A percentile compares a stretch with the other conserved stretches of the same genome.
phyloP scores from a whole-genome alignment of 495 filamentous ascomycete genomes.

The Trichoderma reesei region DNA sequence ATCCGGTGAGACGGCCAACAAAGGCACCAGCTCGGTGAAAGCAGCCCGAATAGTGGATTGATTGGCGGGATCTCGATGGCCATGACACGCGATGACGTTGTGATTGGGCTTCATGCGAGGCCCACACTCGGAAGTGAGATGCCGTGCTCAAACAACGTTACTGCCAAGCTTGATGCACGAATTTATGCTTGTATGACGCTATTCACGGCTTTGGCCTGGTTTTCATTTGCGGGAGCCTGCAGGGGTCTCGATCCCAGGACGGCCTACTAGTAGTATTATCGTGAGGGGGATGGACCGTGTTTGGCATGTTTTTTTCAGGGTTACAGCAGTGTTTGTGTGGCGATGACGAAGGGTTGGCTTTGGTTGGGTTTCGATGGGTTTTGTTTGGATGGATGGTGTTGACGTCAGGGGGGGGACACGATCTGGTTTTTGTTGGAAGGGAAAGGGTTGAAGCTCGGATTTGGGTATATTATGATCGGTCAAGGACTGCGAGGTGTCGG shows the following conservation, averaged over 20 bases:
- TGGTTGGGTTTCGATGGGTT: too few relatives aligned
- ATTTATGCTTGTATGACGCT: background rate
- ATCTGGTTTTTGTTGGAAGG: background rate
- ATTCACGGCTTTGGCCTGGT: background rate
- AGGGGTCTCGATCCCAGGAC: background rate
- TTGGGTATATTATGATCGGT: background rate
- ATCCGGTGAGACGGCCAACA: background rate
- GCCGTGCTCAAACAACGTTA: slow-evolving; percentile 4
- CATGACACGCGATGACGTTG: background rate
- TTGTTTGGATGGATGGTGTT: background rate
- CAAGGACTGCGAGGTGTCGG: background rate
- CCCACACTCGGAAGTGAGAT: background rate
- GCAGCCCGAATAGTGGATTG: background rate
- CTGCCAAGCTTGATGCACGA: background rate
- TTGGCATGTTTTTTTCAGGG: background rate
- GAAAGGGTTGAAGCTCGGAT: background rate
- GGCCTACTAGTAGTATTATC: too few relatives aligned
- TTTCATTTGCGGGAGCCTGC: background rate
- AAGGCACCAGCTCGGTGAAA: background rate
- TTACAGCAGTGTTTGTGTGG: background rate
- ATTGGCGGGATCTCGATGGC: background rate
- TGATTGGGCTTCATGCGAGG: background rate
- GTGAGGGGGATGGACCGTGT: background rate
- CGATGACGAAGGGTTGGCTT: background rate
- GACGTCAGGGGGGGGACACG: background rate